Evolutionary conservation across 805 yeast species (phyloP).

Genomic region (Saturnispora mendoncae): DNA sequence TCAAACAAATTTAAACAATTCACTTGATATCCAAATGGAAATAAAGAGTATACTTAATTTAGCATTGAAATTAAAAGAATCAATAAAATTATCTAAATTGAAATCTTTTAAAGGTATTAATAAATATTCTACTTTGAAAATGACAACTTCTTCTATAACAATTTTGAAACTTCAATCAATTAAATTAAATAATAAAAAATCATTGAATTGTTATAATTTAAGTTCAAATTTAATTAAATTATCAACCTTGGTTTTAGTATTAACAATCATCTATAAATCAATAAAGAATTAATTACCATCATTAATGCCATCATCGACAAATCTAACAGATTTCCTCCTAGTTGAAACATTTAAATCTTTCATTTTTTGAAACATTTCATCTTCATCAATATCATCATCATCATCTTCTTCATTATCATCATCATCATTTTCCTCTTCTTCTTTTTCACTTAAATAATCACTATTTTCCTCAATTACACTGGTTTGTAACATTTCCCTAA

Average conservation of each 20-base stretch:
- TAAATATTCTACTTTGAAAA: slow-evolving; percentile 19
- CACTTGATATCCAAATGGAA: slow-evolving; percentile 20
- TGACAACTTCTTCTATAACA: slow-evolving; percentile 8
- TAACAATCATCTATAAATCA: slow-evolving; percentile 6
- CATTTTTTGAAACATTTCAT: slow-evolving; percentile 6
- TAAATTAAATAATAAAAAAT: neutral
- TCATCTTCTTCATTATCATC: slow-evolving; percentile 9
- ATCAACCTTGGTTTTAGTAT: slow-evolving; percentile 3
- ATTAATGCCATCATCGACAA: neutral
- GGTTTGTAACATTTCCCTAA: slow-evolving; percentile 25
- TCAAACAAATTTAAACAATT: slow-evolving; percentile 20
- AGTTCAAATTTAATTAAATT: neutral
- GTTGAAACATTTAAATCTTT: slow-evolving; percentile 1
- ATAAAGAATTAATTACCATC: neutral
- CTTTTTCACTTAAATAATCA: slow-evolving; percentile 8
- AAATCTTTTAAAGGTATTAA: slow-evolving; percentile 8
- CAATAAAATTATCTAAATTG: slow-evolving; percentile 9
- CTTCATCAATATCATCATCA: slow-evolving; percentile 5
- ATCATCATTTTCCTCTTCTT: slow-evolving; percentile 7
- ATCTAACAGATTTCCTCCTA: slow-evolving; percentile 25
- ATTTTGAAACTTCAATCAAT: slow-evolving; percentile 15
- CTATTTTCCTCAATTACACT: slow-evolving; percentile 14
- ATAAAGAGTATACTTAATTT: slow-evolving; percentile 22
- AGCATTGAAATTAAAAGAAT: slow-evolving; percentile 12
- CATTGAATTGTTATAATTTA: neutral